Percentiles rank a stretch among this genome's conserved stretches.
Conservation (phyloP, 345 rosid species). For the Rubroshorea leprosula region DNA sequence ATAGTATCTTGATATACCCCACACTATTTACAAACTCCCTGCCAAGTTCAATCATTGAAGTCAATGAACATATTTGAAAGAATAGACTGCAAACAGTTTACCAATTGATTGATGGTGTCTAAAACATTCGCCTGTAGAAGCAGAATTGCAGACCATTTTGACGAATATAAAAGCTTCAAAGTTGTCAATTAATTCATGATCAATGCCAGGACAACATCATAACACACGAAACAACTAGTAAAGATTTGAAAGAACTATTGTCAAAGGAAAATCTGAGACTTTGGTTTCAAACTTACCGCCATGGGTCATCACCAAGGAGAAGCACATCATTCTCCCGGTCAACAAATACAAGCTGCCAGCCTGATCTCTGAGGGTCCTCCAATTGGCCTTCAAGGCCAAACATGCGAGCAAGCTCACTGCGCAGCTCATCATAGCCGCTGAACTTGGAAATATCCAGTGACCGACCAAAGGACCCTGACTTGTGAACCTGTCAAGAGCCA, state of each 20-base stretch:
- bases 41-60: conserved; percentile 6
- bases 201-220: no score
- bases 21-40: conserved; percentile 96
- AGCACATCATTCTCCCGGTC: conserved; percentile 98
- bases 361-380: conserved; percentile 99
- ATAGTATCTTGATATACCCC: conserved; percentile 88
- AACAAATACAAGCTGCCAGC: conserved; percentile 99
- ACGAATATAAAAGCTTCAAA: no score
- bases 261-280: not conserved
- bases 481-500: conserved; percentile 63
- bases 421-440: conserved; percentile 94
- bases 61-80: not conserved
- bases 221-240: no score
- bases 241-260: not conserved
- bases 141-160: no score
- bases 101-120: no score
- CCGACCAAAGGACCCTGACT: conserved; percentile 85
- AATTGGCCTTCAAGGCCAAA: conserved; percentile 97
- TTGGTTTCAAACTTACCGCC: conserved; percentile 65
- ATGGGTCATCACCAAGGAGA: conserved; percentile 98
- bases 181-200: no score
- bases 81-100: no score
- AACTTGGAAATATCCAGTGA: conserved; percentile 82
- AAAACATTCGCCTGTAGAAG: no score
- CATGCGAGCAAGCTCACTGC: conserved; percentile 85